Evolutionary conservation across 2,329 filamentous ascomycete species (phyloP).

Genomic region (Neophaeococcomyces aloes): DNA sequence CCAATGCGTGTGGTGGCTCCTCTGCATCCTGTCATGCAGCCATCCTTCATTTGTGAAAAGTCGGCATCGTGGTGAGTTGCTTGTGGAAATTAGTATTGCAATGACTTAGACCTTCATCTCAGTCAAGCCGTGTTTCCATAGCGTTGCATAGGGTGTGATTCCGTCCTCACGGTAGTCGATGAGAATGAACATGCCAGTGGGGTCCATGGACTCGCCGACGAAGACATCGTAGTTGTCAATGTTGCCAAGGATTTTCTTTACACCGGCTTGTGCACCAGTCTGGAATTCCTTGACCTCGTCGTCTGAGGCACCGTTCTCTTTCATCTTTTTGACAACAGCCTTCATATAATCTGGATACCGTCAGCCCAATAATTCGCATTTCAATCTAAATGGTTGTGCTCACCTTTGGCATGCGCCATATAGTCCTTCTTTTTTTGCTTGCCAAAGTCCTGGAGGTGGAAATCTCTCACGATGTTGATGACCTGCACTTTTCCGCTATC

Average conservation of each 20-base stretch:
- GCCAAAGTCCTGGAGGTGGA: conserved; percentile 56
- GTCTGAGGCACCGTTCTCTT: conserved; percentile 50
- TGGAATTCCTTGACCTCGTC: conserved; percentile 70
- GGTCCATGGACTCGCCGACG: conserved; percentile 84
- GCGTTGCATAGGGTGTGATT: conserved; percentile 72
- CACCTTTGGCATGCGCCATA: conserved; percentile 76
- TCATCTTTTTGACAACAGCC: conserved; percentile 62
- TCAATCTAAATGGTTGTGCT: conserved; percentile 19
- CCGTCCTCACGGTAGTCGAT: conserved; percentile 79
- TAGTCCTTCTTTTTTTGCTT: conserved; percentile 70
- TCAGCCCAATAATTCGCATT: not conserved
- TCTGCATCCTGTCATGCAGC: too few species aligned
- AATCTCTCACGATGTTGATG: conserved; percentile 88
- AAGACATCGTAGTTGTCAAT: conserved; percentile 97
- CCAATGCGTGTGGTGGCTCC: too few species aligned
- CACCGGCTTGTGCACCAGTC: conserved; percentile 59
- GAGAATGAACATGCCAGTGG: conserved; percentile 73
- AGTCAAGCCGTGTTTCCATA: conserved; percentile 91
- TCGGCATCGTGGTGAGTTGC: not conserved
- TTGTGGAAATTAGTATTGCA: not conserved
- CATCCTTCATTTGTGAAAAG: not conserved
- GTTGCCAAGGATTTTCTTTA: conserved; percentile 76
- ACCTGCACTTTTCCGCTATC: conserved; percentile 60
- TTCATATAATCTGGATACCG: conserved; percentile 69
- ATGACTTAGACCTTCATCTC: conserved; percentile 78